phyloP scores from a whole-genome alignment of 345 rosid genomes.

The Gossypium stocksii region DNA sequence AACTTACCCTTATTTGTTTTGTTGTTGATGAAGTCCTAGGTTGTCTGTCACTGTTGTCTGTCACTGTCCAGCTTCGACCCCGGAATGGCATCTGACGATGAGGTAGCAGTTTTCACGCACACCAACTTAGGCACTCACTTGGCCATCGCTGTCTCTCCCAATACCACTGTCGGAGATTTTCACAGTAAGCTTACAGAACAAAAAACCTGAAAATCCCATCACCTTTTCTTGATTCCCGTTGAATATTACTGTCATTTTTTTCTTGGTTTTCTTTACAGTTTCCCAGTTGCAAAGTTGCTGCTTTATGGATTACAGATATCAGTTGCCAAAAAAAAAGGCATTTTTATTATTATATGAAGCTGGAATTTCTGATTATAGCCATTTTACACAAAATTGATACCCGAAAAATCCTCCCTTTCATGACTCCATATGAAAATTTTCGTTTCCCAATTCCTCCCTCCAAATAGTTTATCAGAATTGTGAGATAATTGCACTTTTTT shows the following conservation, averaged over 20 bases:
- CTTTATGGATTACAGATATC: background rate
- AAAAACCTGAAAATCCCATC: background rate
- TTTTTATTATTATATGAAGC: background rate
- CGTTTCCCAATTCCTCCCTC: background rate
- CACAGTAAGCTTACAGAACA: slow-evolving; percentile 36
- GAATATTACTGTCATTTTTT: background rate
- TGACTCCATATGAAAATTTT: background rate
- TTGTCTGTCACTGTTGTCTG: background rate
- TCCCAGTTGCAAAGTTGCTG: background rate
- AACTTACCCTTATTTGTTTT: background rate
- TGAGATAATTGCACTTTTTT: background rate
- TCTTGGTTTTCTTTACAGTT: background rate
- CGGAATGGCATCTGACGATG: slow-evolving; percentile 24
- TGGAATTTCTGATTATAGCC: background rate
- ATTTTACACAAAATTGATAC: background rate
- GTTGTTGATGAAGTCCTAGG: background rate
- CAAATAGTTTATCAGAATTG: background rate
- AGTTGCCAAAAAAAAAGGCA: background rate
- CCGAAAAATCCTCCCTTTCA: background rate
- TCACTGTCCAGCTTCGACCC: background rate
- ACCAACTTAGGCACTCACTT: slow-evolving; percentile 60
- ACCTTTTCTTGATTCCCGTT: background rate
- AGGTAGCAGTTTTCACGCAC: slow-evolving; percentile 50
- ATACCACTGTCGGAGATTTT: slow-evolving; percentile 41
- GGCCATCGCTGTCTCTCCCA: slow-evolving; percentile 42